Conservation (phyloP, 1,284 basidiomycete species). For the Papiliotrema fonsecae region DNA sequence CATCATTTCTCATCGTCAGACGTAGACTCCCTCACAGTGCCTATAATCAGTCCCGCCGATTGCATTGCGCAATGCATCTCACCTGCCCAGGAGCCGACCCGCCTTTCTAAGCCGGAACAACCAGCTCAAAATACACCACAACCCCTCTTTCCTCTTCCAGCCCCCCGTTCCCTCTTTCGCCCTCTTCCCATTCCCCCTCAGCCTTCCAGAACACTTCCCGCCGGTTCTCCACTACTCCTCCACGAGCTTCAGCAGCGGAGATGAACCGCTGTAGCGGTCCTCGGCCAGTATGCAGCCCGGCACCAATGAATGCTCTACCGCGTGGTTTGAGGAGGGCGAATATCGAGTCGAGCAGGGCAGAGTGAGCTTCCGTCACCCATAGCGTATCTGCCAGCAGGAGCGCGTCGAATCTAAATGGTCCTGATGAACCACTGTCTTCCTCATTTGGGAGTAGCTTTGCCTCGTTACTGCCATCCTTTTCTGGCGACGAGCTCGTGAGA, state of each 20-base stretch:
- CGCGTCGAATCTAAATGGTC: too few species aligned
- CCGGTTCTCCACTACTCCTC: conserved; percentile 13
- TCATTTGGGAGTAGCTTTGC: too few species aligned
- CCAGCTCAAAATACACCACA: conserved; percentile 36
- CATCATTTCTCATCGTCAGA: background rate
- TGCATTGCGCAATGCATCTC: too few species aligned
- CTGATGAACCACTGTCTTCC: too few species aligned
- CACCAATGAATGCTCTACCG: conserved; percentile 38
- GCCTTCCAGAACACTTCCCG: conserved; percentile 29
- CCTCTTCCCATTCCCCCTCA: conserved; percentile 30
- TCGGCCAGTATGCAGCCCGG: conserved; percentile 44
- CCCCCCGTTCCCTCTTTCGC: conserved; percentile 4
- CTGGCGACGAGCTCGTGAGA: too few species aligned
- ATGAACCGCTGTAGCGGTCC: conserved; percentile 40
- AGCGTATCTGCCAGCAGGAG: conserved; percentile 44
- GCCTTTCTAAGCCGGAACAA: too few species aligned
- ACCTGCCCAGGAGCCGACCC: too few species aligned
- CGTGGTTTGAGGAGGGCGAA: conserved; percentile 20
- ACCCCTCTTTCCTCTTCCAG: conserved; percentile 42
- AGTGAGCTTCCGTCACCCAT: conserved; percentile 37
- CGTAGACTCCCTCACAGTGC: background rate
- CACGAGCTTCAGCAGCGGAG: conserved; percentile 14
- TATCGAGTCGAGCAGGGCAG: conserved; percentile 34
- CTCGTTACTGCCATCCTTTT: too few species aligned
- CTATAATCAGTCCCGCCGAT: too few species aligned